Evolutionary conservation across 768 basidiomycete species (phyloP).

Genomic region (Lentinula sp.): DNA sequence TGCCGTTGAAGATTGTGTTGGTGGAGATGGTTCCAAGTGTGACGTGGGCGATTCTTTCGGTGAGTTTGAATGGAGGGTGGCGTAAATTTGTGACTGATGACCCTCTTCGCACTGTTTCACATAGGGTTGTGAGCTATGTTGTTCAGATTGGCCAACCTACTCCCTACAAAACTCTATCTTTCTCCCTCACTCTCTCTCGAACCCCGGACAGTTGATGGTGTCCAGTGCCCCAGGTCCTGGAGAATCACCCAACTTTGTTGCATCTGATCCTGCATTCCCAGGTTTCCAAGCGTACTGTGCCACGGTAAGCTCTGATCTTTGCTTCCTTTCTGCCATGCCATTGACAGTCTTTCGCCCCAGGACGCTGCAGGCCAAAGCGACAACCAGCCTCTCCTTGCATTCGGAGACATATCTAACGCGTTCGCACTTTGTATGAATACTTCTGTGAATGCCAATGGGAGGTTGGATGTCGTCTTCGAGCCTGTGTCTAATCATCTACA

Average conservation of each 20-base stretch:
- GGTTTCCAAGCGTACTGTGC: constrained; percentile 35
- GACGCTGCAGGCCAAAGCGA: constrained; percentile 17
- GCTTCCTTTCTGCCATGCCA: background rate
- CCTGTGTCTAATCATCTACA: constrained; percentile 37
- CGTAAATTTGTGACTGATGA: background rate
- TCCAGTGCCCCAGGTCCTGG: constrained; percentile 30
- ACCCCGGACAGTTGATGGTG: constrained; percentile 31
- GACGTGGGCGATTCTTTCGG: constrained; percentile 34
- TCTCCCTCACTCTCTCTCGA: constrained; percentile 29
- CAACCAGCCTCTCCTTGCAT: constrained; percentile 27
- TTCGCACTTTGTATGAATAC: constrained; percentile 38
- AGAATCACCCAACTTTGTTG: constrained; percentile 38
- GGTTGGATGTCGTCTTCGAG: constrained; percentile 35
- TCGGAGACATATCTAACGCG: constrained; percentile 32
- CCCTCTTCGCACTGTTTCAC: background rate
- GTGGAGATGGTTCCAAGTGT: constrained; percentile 34
- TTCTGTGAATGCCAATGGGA: constrained; percentile 32
- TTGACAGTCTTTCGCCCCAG: constrained; percentile 10
- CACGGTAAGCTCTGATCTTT: constrained; percentile 18
- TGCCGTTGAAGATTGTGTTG: constrained; percentile 26
- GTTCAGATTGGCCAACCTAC: constrained; percentile 36
- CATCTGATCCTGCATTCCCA: constrained; percentile 36
- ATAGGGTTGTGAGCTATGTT: constrained; percentile 34
- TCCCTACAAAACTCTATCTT: constrained; percentile 33
- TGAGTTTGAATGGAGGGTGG: constrained; percentile 11